These are phyloP conservation scores for Rhizophora mangle DNA, from an alignment of 345 rosid genomes.

Conservation along the genomic window DNA sequence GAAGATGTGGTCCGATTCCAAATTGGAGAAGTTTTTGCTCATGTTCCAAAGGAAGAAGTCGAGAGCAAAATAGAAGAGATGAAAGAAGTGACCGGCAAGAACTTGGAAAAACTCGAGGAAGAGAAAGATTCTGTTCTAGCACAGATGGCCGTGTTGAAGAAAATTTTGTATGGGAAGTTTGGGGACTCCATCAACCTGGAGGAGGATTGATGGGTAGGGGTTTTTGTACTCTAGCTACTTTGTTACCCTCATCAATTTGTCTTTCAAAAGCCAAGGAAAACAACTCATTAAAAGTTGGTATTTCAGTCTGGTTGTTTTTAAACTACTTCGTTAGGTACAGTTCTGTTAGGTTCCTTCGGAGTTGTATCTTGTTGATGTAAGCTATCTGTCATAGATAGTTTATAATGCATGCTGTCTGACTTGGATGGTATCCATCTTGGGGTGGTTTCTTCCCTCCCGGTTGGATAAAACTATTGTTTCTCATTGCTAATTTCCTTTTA, in stretches of 20 bases:
- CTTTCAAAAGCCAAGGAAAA: neutral
- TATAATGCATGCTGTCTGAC: neutral
- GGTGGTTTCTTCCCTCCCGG: neutral
- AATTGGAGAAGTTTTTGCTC: constrained; percentile 90
- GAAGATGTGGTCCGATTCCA: constrained; percentile 84
- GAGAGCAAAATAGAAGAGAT: constrained; percentile 75
- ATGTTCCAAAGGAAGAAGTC: constrained; percentile 75
- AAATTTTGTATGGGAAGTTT: constrained; percentile 81
- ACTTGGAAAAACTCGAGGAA: constrained; percentile 65
- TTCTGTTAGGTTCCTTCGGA: neutral
- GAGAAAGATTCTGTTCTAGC: constrained; percentile 59
- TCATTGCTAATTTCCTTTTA: too few species aligned
- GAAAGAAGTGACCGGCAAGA: constrained; percentile 63
- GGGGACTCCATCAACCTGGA: constrained; percentile 89
- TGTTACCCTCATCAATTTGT: neutral
- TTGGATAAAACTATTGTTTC: too few species aligned
- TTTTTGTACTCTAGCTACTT: neutral
- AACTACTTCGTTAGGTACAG: too few species aligned
- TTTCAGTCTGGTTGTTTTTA: too few species aligned
- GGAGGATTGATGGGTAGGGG: constrained; percentile 50
- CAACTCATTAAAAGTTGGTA: neutral
- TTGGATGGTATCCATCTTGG: too few species aligned
- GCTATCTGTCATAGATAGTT: neutral
- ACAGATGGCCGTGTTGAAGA: constrained; percentile 80
- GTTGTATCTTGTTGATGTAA: neutral